A percentile compares a stretch with the other conserved stretches of the same genome.
Conservation (phyloP, 2,329 filamentous ascomycete genomes). For the Fusarium neocosmosporiellum region DNA sequence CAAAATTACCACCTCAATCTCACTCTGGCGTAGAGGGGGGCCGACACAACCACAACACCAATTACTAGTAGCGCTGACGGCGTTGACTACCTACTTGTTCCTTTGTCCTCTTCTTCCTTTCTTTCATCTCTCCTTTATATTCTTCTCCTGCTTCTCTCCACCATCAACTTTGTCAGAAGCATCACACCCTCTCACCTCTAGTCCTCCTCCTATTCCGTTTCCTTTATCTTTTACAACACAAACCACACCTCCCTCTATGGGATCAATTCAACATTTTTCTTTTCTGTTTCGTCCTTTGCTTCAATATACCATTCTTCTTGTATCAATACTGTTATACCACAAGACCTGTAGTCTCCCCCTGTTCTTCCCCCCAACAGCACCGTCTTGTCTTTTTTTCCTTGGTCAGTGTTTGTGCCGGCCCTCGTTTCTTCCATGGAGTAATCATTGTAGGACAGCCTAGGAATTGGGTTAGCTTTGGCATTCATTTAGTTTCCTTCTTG, state of each 20-base stretch:
- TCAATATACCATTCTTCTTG: slow-evolving; percentile 41
- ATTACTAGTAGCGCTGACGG: background rate
- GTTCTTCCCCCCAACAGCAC: background rate
- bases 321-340: slow-evolving; percentile 34
- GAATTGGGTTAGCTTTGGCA: slow-evolving; percentile 9
- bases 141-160: background rate
- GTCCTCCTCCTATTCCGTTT: background rate
- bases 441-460: slow-evolving; percentile 21
- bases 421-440: slow-evolving; percentile 16
- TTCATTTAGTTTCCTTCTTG: slow-evolving; percentile 3
- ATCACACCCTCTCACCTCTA: background rate
- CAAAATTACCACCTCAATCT: background rate
- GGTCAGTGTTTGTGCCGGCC: slow-evolving; percentile 1
- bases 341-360: slow-evolving; percentile 22
- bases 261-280: background rate
- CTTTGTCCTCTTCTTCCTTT: background rate
- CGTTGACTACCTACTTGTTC: background rate
- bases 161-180: background rate
- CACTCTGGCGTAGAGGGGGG: background rate
- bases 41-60: background rate
- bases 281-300: background rate
- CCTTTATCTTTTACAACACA: slow-evolving; percentile 8
- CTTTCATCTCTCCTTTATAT: background rate
- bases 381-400: background rate
- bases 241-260: background rate